These are phyloP conservation scores for Karstenula rhodostoma DNA, from an alignment of 2,329 filamentous ascomycete species.

Conservation along the genomic window DNA sequence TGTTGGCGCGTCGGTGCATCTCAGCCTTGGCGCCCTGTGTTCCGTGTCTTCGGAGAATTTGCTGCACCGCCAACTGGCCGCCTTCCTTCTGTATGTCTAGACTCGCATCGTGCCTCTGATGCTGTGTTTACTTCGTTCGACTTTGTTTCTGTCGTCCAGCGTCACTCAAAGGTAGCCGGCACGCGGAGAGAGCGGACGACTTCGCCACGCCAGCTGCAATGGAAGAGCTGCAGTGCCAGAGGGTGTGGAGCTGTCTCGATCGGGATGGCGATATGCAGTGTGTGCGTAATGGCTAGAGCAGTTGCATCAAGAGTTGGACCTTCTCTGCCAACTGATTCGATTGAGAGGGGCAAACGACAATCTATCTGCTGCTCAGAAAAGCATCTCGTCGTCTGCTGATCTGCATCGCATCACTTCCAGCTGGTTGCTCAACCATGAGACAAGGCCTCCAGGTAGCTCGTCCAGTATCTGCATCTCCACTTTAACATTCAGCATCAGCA, in stretches of 20 bases:
- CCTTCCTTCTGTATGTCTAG: constrained; percentile 23
- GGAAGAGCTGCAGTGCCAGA: constrained; percentile 16
- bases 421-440: constrained; percentile 38
- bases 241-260: constrained; percentile 22
- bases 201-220: constrained; percentile 9
- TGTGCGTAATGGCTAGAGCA: constrained; percentile 19
- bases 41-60: constrained; percentile 35
- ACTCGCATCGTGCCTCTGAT: constrained; percentile 19
- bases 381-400: constrained; percentile 36
- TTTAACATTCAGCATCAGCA: constrained; percentile 78
- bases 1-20: constrained; percentile 31
- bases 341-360: constrained; percentile 1
- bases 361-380: constrained; percentile 31
- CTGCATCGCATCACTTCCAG: constrained; percentile 23
- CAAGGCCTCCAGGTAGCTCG: constrained; percentile 40
- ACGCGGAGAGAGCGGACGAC: neutral
- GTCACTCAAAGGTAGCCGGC: neutral
- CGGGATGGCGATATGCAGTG: constrained; percentile 22
- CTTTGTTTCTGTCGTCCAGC: neutral
- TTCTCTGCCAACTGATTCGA: neutral
- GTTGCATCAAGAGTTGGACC: constrained; percentile 12
- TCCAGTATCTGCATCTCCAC: constrained; percentile 80
- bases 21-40: constrained; percentile 32
- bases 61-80: constrained; percentile 26
- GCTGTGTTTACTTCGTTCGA: neutral